Conservation (phyloP, 1,284 basidiomycete genomes). For the Mycena citricolor region DNA sequence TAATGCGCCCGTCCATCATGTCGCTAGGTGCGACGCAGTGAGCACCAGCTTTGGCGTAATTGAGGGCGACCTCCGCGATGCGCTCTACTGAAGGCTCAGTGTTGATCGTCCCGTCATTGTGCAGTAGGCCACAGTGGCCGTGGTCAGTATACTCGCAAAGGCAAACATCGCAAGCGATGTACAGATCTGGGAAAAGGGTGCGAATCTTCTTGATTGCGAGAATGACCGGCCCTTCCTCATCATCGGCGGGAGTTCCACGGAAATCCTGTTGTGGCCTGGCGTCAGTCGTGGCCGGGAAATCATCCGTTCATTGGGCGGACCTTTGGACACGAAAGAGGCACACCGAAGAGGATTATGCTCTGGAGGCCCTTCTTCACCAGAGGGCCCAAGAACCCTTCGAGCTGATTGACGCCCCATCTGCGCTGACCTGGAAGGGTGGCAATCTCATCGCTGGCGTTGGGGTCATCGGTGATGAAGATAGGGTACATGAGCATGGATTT, state of each 20-base stretch:
- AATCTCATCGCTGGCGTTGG: slow-evolving; percentile 79
- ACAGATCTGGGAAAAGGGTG: slow-evolving; percentile 76
- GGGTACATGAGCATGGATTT: slow-evolving; percentile 98
- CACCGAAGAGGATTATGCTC: slow-evolving; percentile 96
- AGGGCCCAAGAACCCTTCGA: slow-evolving; percentile 87
- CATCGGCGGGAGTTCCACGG: slow-evolving; percentile 86
- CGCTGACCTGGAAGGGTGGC: slow-evolving; percentile 81
- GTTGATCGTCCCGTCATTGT: slow-evolving; percentile 74
- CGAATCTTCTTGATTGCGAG: slow-evolving; percentile 82
- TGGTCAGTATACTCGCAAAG: slow-evolving; percentile 99
- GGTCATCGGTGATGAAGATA: slow-evolving; percentile 94
- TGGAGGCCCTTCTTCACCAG: slow-evolving; percentile 87
- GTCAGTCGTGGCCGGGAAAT: slow-evolving; percentile 4
- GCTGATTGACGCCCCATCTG: slow-evolving; percentile 91
- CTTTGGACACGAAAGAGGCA: slow-evolving; percentile 84
- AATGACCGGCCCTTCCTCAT: slow-evolving; percentile 90
- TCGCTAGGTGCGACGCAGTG: slow-evolving; percentile 99
- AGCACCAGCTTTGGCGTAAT: slow-evolving; percentile 92
- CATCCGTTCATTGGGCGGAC: slow-evolving; percentile 48
- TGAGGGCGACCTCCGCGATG: slow-evolving; percentile 90
- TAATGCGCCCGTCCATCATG: slow-evolving; percentile 99
- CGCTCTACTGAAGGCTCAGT: slow-evolving; percentile 77
- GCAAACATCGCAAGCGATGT: slow-evolving; percentile 94
- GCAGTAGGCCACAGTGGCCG: slow-evolving; percentile 91
- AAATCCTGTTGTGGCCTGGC: slow-evolving; percentile 79